Percentiles rank a stretch among this genome's conserved stretches.
phyloP scores from a whole-genome alignment of 495 filamentous ascomycete genomes.

The Penicillium psychrofluorescens region DNA sequence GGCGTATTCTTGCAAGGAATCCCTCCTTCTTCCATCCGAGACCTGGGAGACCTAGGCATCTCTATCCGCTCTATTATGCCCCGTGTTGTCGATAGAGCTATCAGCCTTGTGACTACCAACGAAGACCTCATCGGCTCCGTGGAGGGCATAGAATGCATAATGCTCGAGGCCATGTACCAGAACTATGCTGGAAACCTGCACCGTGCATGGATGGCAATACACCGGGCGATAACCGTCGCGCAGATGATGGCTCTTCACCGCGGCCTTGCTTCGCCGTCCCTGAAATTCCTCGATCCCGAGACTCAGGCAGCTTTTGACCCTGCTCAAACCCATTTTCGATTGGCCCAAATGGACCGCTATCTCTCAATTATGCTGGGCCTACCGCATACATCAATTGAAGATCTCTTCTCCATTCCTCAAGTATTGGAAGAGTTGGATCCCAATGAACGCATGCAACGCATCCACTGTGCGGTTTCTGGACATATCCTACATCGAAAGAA shows the following conservation, averaged over 20 bases:
- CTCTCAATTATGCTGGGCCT: constrained; percentile 38
- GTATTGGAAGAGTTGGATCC: constrained; percentile 6
- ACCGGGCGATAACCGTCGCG: constrained; percentile 24
- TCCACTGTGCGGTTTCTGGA: constrained; percentile 18
- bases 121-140: constrained; percentile 35
- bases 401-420: constrained; percentile 11
- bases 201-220: constrained; percentile 31
- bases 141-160: constrained; percentile 40
- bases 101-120: constrained; percentile 27
- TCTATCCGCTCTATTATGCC: not conserved
- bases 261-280: constrained; percentile 8
- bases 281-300: constrained; percentile 9
- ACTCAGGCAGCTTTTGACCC: constrained; percentile 5
- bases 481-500: constrained; percentile 40
- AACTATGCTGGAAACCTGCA: constrained; percentile 36
- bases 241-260: constrained; percentile 18
- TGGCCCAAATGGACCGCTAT: constrained; percentile 26
- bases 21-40: no score
- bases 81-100: no score
- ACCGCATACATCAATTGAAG: constrained; percentile 28
- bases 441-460: constrained; percentile 17
- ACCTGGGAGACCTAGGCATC: not conserved
- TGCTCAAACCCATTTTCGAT: constrained; percentile 5
- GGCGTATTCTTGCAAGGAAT: constrained; percentile 20
- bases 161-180: constrained; percentile 37